Evolutionary conservation across 1,284 basidiomycete genomes (phyloP), one percentile per base, ranked within the genome.

Genomic region (Cystobasidium slooffiae): DNA sequence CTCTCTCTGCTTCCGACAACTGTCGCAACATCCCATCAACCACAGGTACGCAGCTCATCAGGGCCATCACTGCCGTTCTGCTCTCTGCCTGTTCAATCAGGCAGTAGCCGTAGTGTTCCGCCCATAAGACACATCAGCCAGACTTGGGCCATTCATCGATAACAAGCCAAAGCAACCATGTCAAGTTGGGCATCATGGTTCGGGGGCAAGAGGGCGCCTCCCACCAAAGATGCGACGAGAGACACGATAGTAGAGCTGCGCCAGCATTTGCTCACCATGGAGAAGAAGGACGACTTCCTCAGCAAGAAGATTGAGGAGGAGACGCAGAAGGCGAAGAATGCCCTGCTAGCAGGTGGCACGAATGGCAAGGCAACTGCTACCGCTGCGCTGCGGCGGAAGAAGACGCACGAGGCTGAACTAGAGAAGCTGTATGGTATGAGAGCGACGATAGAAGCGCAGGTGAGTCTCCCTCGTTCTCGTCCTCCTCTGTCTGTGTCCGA

Each of bases 261-360:
- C 78, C 76, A 81, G 77, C 83, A 84, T 80, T 79, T 84, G 64
- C 88, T 95, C 83, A 91, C 97, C 89, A 90, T 99, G 79, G 94
- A 98, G 87, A 99, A 98, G 92, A 97, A 97, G 86, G 97, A 99
- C 85, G 95, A 98, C 84, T 87, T 93, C 84, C 85, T 98, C 77
- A 90, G 92, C 86, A 94, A 93, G 87, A 95, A 97, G 89, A 94
- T 99, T 79, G 94, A 97, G 53, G 94, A 97, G 76, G 96, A 98
- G 82, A 80, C 89, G 80, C 89, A 89, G 86, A 97, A 94, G 85
- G 97, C 97, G 37, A 91, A 88, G 83, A 89, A 91, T 24, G 65
- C 67, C 20, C 53, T 73, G 12, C 51, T 62, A 20, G 4, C 44
- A 46, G 69, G 72, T 31, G 58, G 53, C 43, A 46, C 58, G 58